Base-by-base conservation (phyloP, 2,329 filamentous ascomycete genomes). In the Cercospora brassicicola region DNA sequence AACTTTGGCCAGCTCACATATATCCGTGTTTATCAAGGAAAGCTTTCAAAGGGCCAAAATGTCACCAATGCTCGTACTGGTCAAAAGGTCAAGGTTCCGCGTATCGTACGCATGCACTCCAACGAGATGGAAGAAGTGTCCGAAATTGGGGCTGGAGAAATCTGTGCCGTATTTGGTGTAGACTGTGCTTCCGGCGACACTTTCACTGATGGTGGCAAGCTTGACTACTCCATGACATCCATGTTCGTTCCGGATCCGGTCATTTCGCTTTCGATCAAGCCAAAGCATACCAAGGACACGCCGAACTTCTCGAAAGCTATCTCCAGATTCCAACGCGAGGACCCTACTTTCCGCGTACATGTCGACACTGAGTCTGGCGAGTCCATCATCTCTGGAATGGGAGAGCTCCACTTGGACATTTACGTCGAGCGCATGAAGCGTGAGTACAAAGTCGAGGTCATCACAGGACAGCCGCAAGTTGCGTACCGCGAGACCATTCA, bases 171-270 rank as follows among this genome's bases (percentile, higher is more conserved):
- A 67, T 99, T 99, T 78, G 95, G 95, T 77, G 92, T 99, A 64
- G 95, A 99, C 76, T 99, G 95, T 80, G 94, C 95, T 39, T 98
- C 94, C 53, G 95, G 95, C 76, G 95, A 99, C 80, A 98, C 94
- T 53, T 99, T 99, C 82, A 98, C 95, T 18, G 95, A 99, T 77
- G 95, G 94, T 70, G 87, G 89, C 74, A 64, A 64, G 18, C 85
- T 98, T 42, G 93, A 92, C 57, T 99, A 97, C 84, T 92, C 90
- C 70, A 98, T 99, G 94, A 91, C 92, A 56, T 96, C 93, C 74
- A 99, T 99, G 95, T 94, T 93, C 80, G 94, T 99, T 55, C 95
- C 95, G 8, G 95, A 99, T 79, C 92, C 95, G 31, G 95, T 99
- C 84, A 97, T 99, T 82, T 98, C 94, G 18, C 89, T 99, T 51